Evolutionary conservation across 2,329 filamentous ascomycete genomes (phyloP), one percentile per base, ranked within the genome.

Genomic region (Colletotrichum brevisporum): DNA sequence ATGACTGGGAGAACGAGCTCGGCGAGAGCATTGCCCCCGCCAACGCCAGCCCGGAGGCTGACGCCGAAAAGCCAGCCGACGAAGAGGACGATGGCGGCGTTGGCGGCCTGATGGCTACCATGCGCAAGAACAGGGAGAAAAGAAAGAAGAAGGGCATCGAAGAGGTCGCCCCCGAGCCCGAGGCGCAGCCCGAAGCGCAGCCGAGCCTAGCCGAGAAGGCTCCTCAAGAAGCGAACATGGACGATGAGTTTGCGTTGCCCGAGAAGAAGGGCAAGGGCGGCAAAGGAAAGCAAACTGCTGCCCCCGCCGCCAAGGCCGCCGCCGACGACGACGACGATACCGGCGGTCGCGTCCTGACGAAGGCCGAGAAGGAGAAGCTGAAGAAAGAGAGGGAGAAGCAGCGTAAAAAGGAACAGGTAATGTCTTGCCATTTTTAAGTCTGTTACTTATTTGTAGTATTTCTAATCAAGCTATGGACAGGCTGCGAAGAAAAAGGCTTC

Each of bases 351-450:
- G 87, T 98, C 56, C 90, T 98, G 83, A 97, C 94, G 47, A 99
- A 98, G 89, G 96, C 97, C 67, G 95, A 99, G 84, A 99, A 99
- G 85, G 96, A 99, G 81, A 97, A 94, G 83, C 87, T 95, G 77
- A 98, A 95, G 88, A 99, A 98, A 84, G 96, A 99, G 85, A 91
- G 94, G 71, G 96, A 99, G 85, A 99, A 99, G 90, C 93, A 96
- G 84, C 89, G 95, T 74, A 99, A 99, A 85, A 99, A 95, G 90
- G 96, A 99, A 82, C 92, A 98, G 89, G 94, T 96, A 71, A 56
- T 39, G 6, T 41, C 39, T 24, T 43, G 13, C 15, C 26, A 27
- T n/a, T 12, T 39, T 6, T 26, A 21, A 5, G 5, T 8, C 18
- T n/a, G 26, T 31, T n/a, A 47, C 12, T 10, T 2, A 9, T 3